A percentile compares a stretch with the other conserved stretches of the same genome.
phyloP scores from a whole-genome alignment of 306 rosid species.

The Purshia tridentata region DNA sequence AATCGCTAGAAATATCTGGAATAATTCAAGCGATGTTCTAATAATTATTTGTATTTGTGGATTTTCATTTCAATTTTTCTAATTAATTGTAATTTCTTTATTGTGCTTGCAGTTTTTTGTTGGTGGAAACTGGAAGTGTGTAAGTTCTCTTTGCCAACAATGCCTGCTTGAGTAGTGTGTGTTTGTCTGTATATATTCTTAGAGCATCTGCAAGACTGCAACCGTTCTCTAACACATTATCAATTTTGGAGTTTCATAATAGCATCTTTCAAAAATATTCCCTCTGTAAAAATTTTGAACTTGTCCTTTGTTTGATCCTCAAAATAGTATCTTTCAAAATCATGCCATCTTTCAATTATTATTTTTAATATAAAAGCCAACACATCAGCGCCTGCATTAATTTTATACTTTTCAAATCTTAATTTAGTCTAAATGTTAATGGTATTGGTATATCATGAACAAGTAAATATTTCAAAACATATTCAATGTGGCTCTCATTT shows the following conservation, averaged over 20 bases:
- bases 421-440: background rate
- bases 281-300: too few species aligned
- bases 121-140: slow-evolving; percentile 99
- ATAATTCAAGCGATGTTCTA: too few species aligned
- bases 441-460: background rate
- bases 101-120: slow-evolving; percentile 79
- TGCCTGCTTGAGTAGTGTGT: background rate
- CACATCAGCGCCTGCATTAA: background rate
- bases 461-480: background rate
- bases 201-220: too few species aligned
- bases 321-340: too few species aligned
- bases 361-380: background rate
- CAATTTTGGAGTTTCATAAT: background rate
- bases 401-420: background rate
- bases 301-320: too few species aligned
- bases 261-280: background rate
- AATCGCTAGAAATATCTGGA: background rate
- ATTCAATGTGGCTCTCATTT: too few species aligned
- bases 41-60: background rate
- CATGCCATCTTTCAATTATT: background rate
- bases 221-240: background rate
- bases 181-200: background rate
- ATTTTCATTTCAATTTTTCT: slow-evolving; percentile 12
- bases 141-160: slow-evolving; percentile 40
- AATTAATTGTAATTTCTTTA: slow-evolving; percentile 19